Percentiles rank a stretch among this genome's conserved stretches.
Conservation (phyloP, 345 rosid species). For the Anacardium occidentale region DNA sequence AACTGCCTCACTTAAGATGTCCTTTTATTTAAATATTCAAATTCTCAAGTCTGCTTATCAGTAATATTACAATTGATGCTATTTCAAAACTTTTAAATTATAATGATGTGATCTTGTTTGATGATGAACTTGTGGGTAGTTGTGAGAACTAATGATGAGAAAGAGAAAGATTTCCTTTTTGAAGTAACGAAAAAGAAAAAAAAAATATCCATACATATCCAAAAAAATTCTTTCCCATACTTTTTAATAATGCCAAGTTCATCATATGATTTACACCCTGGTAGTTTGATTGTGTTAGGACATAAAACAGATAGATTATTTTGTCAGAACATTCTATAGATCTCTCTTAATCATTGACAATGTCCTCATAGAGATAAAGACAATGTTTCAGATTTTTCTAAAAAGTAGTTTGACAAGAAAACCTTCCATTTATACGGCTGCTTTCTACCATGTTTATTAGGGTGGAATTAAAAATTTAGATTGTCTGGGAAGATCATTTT, state of each 20-base stretch:
- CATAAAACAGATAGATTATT: too few relatives aligned
- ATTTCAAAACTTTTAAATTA: not conserved
- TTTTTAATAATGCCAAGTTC: not conserved
- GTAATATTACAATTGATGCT: not conserved
- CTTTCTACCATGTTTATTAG: too few relatives aligned
- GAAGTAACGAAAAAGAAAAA: not conserved
- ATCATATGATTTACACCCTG: not conserved
- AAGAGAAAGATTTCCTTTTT: slow-evolving; percentile 5
- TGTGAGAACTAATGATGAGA: not conserved
- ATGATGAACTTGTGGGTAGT: too few relatives aligned
- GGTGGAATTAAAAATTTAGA: too few relatives aligned
- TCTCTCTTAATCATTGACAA: too few relatives aligned
- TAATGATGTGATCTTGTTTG: not conserved
- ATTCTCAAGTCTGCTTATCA: not conserved
- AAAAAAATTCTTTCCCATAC: not conserved
- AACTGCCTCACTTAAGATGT: not conserved
- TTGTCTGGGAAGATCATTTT: too few relatives aligned
- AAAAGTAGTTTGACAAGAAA: too few relatives aligned
- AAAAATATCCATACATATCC: not conserved
- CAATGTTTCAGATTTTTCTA: too few relatives aligned
- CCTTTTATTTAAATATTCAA: not conserved
- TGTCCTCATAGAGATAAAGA: too few relatives aligned
- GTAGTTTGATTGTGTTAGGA: too few relatives aligned
- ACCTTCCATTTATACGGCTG: too few relatives aligned
- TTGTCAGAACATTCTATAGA: too few relatives aligned